phyloP scores from a whole-genome alignment of 768 basidiomycete genomes.

The Astraeus odoratus region DNA sequence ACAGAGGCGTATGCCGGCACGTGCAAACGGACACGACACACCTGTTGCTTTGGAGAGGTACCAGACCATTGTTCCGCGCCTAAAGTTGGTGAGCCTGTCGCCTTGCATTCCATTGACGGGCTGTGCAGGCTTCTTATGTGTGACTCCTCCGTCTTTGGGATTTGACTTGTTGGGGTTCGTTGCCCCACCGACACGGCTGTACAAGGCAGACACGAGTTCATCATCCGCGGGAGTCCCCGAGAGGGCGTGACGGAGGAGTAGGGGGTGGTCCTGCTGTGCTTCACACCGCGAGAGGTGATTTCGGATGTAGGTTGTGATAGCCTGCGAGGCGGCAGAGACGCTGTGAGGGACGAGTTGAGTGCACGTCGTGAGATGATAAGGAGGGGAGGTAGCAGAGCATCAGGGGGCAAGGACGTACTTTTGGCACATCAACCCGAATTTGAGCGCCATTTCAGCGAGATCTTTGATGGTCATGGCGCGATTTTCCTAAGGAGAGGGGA shows the following conservation, averaged over 20 bases:
- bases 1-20: conserved; percentile 65
- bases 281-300: conserved; percentile 68
- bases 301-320: conserved; percentile 78
- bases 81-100: conserved; percentile 59
- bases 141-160: conserved; percentile 8
- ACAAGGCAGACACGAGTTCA: conserved; percentile 62
- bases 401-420: conserved; percentile 44
- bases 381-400: conserved; percentile 3
- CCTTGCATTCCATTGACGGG: conserved; percentile 8
- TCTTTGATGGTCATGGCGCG: conserved; percentile 85
- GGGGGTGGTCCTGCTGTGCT: conserved; percentile 61
- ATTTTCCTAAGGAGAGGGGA: conserved; percentile 52
- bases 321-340: conserved; percentile 71
- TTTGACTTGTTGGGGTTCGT: conserved; percentile 30
- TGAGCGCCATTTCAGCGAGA: conserved; percentile 63
- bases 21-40: conserved; percentile 67
- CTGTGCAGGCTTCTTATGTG: conserved; percentile 23
- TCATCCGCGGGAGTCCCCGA: conserved; percentile 71
- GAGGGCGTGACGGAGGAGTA: conserved; percentile 64
- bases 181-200: conserved; percentile 66
- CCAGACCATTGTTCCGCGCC: conserved; percentile 76
- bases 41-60: conserved; percentile 73
- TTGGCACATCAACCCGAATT: conserved; percentile 63
- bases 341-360: conserved; percentile 29
- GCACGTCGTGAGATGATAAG: conserved; percentile 10